Evolutionary conservation across 1,139 yeast species (phyloP).

Genomic region (Candida buenavistaensis): DNA sequence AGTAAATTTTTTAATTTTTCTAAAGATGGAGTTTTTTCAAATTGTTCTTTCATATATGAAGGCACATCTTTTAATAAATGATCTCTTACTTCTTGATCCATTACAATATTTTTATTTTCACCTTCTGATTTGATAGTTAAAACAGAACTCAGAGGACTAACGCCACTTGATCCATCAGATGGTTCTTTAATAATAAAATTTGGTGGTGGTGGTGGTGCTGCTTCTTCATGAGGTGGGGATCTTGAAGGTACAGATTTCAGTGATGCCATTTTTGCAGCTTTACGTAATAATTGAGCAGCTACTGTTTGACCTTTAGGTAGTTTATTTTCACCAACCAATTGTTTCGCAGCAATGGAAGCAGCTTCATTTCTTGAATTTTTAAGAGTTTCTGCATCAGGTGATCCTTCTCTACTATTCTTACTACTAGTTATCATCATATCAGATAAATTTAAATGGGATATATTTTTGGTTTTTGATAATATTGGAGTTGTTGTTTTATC

Average conservation of each 20-base stretch:
- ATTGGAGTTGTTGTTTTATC: conserved; percentile 13
- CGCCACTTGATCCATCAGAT: conserved; percentile 11
- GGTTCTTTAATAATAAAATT: conserved; percentile 1
- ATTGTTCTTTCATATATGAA: conserved; percentile 31
- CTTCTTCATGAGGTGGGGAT: conserved; percentile 3
- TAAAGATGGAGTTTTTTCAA: conserved; percentile 43
- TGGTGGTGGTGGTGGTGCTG: conserved; percentile 4
- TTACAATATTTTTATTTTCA: conserved; percentile 3
- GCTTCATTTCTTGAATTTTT: conserved; percentile 11
- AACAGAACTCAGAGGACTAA: conserved; percentile 17
- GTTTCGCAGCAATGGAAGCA: conserved; percentile 12
- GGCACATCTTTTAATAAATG: conserved; percentile 36
- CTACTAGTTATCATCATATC: no score
- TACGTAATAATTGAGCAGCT: conserved; percentile 1
- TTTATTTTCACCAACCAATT: conserved; percentile 1
- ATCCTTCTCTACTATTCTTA: not conserved
- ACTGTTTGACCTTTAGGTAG: not conserved
- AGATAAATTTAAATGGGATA: conserved; percentile 43
- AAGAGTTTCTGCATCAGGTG: conserved; percentile 14
- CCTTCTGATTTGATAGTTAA: conserved; percentile 5
- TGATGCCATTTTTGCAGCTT: not conserved
- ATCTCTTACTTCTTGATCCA: conserved; percentile 18
- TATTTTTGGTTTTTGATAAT: conserved; percentile 32
- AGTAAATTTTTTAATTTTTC: conserved; percentile 41
- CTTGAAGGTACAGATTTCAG: conserved; percentile 6